phyloP scores from a whole-genome alignment of 495 filamentous ascomycete species.

The Tuber microsphaerosporum region DNA sequence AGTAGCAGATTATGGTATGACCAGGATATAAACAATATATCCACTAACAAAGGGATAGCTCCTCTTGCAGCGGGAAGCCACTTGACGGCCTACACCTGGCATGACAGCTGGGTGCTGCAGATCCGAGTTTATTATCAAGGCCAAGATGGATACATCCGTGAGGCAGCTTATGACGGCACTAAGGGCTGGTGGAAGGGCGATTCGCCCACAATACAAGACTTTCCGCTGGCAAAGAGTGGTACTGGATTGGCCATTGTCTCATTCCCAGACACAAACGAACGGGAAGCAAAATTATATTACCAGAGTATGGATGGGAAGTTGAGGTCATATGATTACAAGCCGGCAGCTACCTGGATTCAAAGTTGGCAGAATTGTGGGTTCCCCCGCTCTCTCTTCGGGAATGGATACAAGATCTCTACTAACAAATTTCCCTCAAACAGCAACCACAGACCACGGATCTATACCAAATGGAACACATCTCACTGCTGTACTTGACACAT shows the following conservation, averaged over 20 bases:
- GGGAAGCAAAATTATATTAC: not conserved
- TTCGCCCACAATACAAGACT: not conserved
- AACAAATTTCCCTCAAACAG: not conserved
- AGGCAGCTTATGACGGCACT: not conserved
- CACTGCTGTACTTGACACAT: not conserved
- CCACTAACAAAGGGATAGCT: not conserved
- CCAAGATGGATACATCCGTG: not conserved
- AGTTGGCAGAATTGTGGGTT: not conserved
- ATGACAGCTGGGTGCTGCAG: not conserved
- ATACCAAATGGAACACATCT: not conserved
- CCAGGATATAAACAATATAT: not conserved
- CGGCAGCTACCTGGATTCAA: not conserved
- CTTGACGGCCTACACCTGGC: not conserved
- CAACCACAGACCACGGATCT: not conserved
- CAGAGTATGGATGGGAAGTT: not conserved
- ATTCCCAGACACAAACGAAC: not conserved
- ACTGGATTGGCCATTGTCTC: not conserved
- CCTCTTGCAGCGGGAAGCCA: not conserved
- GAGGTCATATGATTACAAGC: not conserved
- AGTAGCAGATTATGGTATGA: not conserved
- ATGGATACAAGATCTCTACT: not conserved
- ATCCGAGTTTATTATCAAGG: constrained; percentile 1
- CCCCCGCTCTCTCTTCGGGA: not conserved
- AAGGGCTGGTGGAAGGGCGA: no score
- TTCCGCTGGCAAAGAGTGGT: not conserved